These are phyloP conservation scores for Epithemia pelagica DNA, from an alignment of 108 stramenopile species.

Conservation along the genomic window DNA sequence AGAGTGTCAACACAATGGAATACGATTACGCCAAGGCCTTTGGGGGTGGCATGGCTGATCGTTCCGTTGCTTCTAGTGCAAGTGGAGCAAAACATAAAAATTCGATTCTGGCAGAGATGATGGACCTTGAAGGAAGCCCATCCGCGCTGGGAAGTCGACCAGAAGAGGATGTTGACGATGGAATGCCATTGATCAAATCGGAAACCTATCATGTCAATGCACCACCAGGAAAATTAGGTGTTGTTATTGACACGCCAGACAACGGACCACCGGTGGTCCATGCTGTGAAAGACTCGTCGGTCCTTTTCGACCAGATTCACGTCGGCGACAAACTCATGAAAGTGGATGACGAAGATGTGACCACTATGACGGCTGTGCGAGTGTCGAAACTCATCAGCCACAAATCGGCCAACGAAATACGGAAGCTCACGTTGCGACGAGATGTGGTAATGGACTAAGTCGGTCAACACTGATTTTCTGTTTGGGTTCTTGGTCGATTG, in stretches of 20 bases:
- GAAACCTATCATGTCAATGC: conserved; percentile 23
- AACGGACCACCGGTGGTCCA: conserved; percentile 48
- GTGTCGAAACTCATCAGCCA: conserved; percentile 41
- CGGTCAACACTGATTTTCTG: too few species aligned
- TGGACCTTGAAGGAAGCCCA: neutral
- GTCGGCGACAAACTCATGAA: conserved; percentile 52
- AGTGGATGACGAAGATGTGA: conserved; percentile 55
- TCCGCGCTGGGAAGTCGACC: neutral
- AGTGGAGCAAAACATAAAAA: neutral
- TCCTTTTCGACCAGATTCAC: conserved; percentile 29
- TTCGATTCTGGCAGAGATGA: neutral
- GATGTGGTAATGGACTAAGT: too few species aligned
- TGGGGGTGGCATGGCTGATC: neutral
- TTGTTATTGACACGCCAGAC: conserved; percentile 57
- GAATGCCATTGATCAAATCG: neutral
- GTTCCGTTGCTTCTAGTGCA: neutral
- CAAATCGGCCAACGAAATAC: neutral
- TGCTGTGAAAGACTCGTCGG: conserved; percentile 42
- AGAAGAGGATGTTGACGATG: neutral
- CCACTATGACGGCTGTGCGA: conserved; percentile 48
- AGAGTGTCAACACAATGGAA: neutral
- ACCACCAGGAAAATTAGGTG: conserved; percentile 52
- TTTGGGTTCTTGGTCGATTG: too few species aligned
- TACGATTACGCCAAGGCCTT: neutral
- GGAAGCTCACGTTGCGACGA: neutral